A percentile compares a stretch with the other conserved stretches of the same genome.
phyloP scores from a whole-genome alignment of 352 stramenopile genomes.

The Phytophthora europaea region DNA sequence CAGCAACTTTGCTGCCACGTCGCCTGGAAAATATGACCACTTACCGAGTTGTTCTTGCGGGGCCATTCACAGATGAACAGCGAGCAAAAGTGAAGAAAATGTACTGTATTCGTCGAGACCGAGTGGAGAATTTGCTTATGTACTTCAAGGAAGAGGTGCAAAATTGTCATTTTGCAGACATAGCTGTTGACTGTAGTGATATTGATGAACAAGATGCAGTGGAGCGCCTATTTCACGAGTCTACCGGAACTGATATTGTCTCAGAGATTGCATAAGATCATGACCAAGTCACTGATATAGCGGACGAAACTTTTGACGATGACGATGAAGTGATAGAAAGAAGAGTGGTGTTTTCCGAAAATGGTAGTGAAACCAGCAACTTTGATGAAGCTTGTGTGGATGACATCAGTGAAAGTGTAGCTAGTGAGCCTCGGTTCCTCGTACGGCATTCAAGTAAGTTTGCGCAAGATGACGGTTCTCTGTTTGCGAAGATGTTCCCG shows the following conservation, averaged over 20 bases:
- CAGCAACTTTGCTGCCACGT: not conserved
- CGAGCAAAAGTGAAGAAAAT: not conserved
- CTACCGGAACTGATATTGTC: not conserved
- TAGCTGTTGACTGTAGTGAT: not conserved
- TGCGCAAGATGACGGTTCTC: not conserved
- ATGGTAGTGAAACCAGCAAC: not conserved
- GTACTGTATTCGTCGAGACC: not conserved
- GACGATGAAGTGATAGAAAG: not conserved
- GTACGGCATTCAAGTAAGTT: not conserved
- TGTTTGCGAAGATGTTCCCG: not conserved
- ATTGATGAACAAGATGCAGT: not conserved
- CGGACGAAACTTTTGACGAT: too few relatives aligned
- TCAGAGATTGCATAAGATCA: too few relatives aligned
- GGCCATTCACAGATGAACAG: not conserved
- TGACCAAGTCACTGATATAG: too few relatives aligned
- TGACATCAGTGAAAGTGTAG: not conserved
- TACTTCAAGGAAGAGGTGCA: not conserved
- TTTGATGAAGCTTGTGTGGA: not conserved
- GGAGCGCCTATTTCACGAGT: not conserved
- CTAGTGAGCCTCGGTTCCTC: not conserved
- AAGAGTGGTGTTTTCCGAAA: not conserved
- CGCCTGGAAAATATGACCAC: too few relatives aligned
- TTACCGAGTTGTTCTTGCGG: not conserved
- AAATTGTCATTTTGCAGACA: not conserved
- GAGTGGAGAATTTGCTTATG: not conserved